Percentiles rank a stretch among this genome's conserved stretches.
These are phyloP conservation scores for Phytophthora hibernalis DNA, from an alignment of 352 stramenopile genomes.

Conservation along the genomic window DNA sequence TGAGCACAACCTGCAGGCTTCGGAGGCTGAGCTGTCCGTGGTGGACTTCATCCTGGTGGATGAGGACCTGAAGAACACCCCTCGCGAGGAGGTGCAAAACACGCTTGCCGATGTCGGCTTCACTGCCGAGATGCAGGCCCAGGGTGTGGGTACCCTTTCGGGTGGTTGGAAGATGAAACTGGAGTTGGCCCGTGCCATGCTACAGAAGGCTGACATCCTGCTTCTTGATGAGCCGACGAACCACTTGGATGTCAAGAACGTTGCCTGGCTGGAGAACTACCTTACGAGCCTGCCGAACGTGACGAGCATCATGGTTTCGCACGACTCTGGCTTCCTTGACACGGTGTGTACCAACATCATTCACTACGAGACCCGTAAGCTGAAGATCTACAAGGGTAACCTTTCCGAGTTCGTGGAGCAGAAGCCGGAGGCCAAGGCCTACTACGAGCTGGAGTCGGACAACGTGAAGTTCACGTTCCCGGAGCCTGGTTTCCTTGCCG, in stretches of 20 bases:
- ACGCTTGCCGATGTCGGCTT: conserved; percentile 95
- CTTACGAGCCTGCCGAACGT: conserved; percentile 86
- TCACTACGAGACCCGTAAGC: conserved; percentile 95
- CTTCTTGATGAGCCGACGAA: conserved; percentile 97
- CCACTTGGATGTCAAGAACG: conserved; percentile 94
- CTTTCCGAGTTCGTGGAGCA: conserved; percentile 86
- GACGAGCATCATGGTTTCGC: conserved; percentile 95
- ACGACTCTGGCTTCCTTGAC: conserved; percentile 98
- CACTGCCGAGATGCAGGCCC: conserved; percentile 93
- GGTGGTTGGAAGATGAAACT: conserved; percentile 98
- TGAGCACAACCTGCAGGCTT: conserved; percentile 96
- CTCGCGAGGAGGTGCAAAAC: conserved; percentile 89
- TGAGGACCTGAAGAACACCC: conserved; percentile 92
- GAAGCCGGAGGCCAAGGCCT: conserved; percentile 89
- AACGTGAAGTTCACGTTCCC: conserved; percentile 91
- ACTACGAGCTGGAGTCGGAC: conserved; percentile 89
- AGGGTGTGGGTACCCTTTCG: conserved; percentile 92
- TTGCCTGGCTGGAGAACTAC: conserved; percentile 94
- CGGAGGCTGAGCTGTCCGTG: conserved; percentile 85
- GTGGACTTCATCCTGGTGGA: conserved; percentile 88
- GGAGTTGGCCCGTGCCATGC: conserved; percentile 93
- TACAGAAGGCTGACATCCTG: conserved; percentile 96
- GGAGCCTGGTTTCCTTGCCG: conserved; percentile 87
- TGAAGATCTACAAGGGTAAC: conserved; percentile 91
- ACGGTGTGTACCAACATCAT: conserved; percentile 98